These are phyloP conservation scores for Przewalskia tangutica DNA, from an alignment of 257 asterid genomes.

Conservation along the genomic window DNA sequence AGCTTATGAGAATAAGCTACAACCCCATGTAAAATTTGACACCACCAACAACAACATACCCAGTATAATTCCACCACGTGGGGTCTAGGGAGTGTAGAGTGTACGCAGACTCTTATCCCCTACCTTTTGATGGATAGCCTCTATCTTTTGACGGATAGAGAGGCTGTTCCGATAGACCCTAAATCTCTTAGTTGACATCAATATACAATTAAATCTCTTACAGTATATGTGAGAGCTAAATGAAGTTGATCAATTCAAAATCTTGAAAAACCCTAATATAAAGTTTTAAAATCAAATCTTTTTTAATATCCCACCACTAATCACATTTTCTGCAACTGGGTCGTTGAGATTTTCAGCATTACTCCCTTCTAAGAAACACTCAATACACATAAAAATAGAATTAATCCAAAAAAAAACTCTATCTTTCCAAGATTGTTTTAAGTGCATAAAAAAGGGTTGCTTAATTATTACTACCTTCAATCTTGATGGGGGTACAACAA, in stretches of 20 bases:
- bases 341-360: neutral
- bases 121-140: too few species aligned
- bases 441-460: neutral
- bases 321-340: slow-evolving; percentile 3
- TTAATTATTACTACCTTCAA: slow-evolving; percentile 23
- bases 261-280: neutral
- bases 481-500: slow-evolving; percentile 26
- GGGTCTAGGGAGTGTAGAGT: too few species aligned
- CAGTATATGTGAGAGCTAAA: too few species aligned
- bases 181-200: too few species aligned
- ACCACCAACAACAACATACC: too few species aligned
- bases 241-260: neutral
- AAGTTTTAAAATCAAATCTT: neutral
- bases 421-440: neutral
- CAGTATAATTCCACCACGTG: too few species aligned
- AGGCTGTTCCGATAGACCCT: too few species aligned
- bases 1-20: too few species aligned
- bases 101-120: too few species aligned
- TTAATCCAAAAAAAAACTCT: neutral
- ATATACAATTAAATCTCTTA: too few species aligned
- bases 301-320: slow-evolving; percentile 21
- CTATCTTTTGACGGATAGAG: too few species aligned
- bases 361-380: slow-evolving; percentile 1
- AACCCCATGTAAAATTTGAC: too few species aligned
- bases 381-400: neutral